Conservation (phyloP, 139 green algal species). For the Raphidocelis subcapitata region DNA sequence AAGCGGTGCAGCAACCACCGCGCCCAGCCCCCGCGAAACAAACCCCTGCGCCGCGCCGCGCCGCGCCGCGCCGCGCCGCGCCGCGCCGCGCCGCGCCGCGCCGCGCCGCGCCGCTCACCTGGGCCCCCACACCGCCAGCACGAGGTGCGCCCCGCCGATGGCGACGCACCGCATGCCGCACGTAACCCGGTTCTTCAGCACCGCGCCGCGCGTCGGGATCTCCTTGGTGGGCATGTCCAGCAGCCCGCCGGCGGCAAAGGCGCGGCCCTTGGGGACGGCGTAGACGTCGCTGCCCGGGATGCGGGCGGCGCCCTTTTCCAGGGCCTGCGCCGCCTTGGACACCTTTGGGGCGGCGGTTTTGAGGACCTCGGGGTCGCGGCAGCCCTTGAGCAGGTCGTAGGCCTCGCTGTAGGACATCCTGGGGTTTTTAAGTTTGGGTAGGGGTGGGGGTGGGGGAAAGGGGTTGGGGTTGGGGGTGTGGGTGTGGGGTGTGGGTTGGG, state of each 20-base stretch:
- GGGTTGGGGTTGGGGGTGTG: too few species aligned
- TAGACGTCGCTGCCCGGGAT: constrained; percentile 5
- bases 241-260: not conserved
- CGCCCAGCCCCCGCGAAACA: too few species aligned
- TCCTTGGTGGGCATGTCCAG: constrained; percentile 18
- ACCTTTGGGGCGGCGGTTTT: constrained; percentile 11
- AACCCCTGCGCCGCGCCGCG: too few species aligned
- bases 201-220: constrained; percentile 8
- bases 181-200: constrained; percentile 23
- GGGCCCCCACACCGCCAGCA: not conserved
- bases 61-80: too few species aligned
- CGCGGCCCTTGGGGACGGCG: not conserved
- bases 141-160: constrained; percentile 14
- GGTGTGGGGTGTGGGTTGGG: too few species aligned
- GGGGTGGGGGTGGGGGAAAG: too few species aligned
- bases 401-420: constrained; percentile 12
- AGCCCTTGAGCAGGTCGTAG: constrained; percentile 14
- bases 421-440: too few species aligned
- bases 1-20: too few species aligned
- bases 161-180: constrained; percentile 13
- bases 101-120: too few species aligned
- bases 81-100: too few species aligned
- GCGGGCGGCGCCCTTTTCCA: not conserved
- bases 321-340: not conserved
- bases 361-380: constrained; percentile 17